Base-by-base conservation (phyloP, 805 yeast species). In the Sungouiozyma ichnusensis region DNA sequence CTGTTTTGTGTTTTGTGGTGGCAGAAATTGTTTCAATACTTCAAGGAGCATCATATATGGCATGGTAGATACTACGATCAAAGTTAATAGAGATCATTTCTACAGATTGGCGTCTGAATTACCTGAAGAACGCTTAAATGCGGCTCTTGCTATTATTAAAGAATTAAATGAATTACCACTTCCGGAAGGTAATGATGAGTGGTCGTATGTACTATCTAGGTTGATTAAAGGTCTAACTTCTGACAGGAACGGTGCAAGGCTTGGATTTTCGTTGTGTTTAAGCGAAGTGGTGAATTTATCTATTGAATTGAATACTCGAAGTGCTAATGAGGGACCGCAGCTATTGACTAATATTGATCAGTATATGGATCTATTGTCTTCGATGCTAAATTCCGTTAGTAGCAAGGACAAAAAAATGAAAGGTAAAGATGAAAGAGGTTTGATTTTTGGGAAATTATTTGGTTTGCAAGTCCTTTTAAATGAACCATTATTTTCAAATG, bases 201-300 rank as follows among this genome's bases (percentile, higher is more conserved):
- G 90, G 86, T 73, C 74, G 38, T 90, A 90, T 57, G 92, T 94
- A 0, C 62, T 85, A 42, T 75, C 76, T 47, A 72, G 97, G 55
- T 68, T 90, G 47, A 73, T 85, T 48, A 80, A 78, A 48, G 97
- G 97, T 40, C 65, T 90, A 27, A 69, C 86, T 3, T 82, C 95
- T 4, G 73, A 87, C 14, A 74, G 92, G 53, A 94, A 83, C 18
- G 72, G 86, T 38, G 92, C 95, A 1, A 69, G 97, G 43, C 63
- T 85, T 20, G 97, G 97, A 3, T 90, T 81, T 55, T 84, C 95
- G 2, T 75, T 85, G 72, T 90, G 95, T 36, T 64, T 90, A 36
- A 76, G 88, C 0, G 97, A 90, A 58, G 63, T 81, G 1, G 39
- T 69, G 50, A 58, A 63, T 64, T 31, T 65, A 57, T 51, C 66